Evolutionary conservation across 176 grass and related monocot species (phyloP).

Genomic region (Oryza australiensis): DNA sequence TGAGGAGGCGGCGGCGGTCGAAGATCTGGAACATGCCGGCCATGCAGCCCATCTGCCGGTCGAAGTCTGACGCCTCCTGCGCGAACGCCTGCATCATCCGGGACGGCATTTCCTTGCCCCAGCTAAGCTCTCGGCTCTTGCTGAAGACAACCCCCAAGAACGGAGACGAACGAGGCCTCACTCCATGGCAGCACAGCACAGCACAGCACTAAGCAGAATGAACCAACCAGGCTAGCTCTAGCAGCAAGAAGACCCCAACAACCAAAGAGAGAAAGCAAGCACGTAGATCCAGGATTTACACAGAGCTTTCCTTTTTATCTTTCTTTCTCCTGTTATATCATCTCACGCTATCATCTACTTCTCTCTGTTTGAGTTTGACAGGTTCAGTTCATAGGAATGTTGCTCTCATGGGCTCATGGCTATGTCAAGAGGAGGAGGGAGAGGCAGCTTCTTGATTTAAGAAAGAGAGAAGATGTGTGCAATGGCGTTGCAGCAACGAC

Average conservation of each 20-base stretch:
- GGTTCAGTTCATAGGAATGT: slow-evolving; percentile 23
- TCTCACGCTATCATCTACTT: not conserved
- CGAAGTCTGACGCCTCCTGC: slow-evolving; percentile 47
- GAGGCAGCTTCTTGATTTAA: slow-evolving; percentile 9
- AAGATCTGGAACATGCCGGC: slow-evolving; percentile 70
- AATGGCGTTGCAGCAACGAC: not conserved
- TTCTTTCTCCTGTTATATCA: not conserved
- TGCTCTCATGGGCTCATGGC: slow-evolving; percentile 17
- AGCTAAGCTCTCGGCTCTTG: not conserved
- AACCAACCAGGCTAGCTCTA: not conserved
- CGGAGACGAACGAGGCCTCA: not conserved
- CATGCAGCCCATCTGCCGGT: slow-evolving; percentile 67
- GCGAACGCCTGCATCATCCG: slow-evolving; percentile 33
- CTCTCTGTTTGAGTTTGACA: not conserved
- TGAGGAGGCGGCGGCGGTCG: slow-evolving; percentile 48
- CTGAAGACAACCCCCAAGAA: not conserved
- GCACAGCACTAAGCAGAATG: not conserved
- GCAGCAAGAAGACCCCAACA: not conserved
- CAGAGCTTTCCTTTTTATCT: not conserved
- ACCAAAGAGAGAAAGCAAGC: not conserved
- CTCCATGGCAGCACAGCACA: not conserved
- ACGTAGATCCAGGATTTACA: not conserved
- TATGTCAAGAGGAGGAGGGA: not conserved
- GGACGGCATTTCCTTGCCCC: slow-evolving; percentile 15
- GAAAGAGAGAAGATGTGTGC: not conserved